phyloP scores from a whole-genome alignment of 139 green algal species.

The Chlamydomonas sp. region DNA sequence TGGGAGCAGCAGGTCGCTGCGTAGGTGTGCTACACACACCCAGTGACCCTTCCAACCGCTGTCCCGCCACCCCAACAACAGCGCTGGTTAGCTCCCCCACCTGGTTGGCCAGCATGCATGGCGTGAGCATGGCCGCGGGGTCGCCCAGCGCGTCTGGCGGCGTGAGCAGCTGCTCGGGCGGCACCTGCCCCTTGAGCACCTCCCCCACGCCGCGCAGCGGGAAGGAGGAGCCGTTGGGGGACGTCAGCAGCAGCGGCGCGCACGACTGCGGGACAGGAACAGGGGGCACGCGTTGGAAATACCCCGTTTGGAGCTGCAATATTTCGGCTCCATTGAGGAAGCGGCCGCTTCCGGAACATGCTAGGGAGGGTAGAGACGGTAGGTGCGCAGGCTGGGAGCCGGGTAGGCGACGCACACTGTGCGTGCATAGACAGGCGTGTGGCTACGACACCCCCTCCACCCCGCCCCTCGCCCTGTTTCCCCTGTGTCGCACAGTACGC shows the following conservation, averaged over 20 bases:
- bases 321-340: not conserved
- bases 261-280: conserved; percentile 49
- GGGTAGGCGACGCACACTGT: not conserved
- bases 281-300: not conserved
- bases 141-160: conserved; percentile 63
- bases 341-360: not conserved
- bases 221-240: conserved; percentile 61
- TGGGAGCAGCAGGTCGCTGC: too few species aligned
- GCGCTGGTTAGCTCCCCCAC: conserved; percentile 5
- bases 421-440: not conserved
- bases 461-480: not conserved
- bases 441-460: not conserved
- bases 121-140: conserved; percentile 25
- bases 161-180: conserved; percentile 44
- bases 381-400: too few species aligned
- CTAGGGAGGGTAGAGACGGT: not conserved
- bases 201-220: conserved; percentile 62
- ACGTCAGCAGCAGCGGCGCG: conserved; percentile 63
- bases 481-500: not conserved
- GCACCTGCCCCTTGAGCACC: conserved; percentile 15
- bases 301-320: not conserved
- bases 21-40: too few species aligned
- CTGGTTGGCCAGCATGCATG: conserved; percentile 84
- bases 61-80: conserved; percentile 44
- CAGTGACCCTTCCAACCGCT: too few species aligned